Conservation (phyloP, 2,329 filamentous ascomycete genomes). For the Talaromyces sp. region DNA sequence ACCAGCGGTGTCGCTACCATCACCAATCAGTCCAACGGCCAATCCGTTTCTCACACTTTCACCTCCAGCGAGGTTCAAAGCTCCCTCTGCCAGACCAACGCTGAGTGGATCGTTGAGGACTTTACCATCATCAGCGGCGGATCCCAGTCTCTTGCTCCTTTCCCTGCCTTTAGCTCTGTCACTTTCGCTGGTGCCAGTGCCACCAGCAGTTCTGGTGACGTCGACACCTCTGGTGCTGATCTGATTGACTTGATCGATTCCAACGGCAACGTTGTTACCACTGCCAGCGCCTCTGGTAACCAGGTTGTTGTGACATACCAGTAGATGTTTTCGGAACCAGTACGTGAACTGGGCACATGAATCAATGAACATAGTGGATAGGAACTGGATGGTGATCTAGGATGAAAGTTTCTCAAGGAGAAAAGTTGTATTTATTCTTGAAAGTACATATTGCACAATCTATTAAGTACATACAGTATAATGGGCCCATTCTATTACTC, state of each 20-base stretch:
- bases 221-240: conserved; percentile 36
- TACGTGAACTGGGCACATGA: not conserved
- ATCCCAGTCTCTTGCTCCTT: conserved; percentile 41
- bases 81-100: conserved; percentile 56
- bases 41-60: conserved; percentile 54
- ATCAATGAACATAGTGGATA: not conserved
- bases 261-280: conserved; percentile 33
- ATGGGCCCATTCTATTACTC: not conserved
- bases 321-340: not conserved
- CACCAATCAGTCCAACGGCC: conserved; percentile 53
- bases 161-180: conserved; percentile 50
- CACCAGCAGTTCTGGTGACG: conserved; percentile 20
- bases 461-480: conserved; percentile 14
- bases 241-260: conserved; percentile 49
- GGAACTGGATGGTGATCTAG: not conserved
- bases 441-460: not conserved
- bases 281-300: conserved; percentile 26
- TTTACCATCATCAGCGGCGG: conserved; percentile 37
- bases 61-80: conserved; percentile 32
- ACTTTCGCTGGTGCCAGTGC: conserved; percentile 35
- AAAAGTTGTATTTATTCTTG: not conserved
- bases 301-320: conserved; percentile 27
- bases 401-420: not conserved
- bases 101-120: conserved; percentile 63
- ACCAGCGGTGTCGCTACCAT: conserved; percentile 47